A percentile compares a stretch with the other conserved stretches of the same genome.
Evolutionary conservation across 495 filamentous ascomycete genomes (phyloP).

Genomic region (Lepidopterella palustris): DNA sequence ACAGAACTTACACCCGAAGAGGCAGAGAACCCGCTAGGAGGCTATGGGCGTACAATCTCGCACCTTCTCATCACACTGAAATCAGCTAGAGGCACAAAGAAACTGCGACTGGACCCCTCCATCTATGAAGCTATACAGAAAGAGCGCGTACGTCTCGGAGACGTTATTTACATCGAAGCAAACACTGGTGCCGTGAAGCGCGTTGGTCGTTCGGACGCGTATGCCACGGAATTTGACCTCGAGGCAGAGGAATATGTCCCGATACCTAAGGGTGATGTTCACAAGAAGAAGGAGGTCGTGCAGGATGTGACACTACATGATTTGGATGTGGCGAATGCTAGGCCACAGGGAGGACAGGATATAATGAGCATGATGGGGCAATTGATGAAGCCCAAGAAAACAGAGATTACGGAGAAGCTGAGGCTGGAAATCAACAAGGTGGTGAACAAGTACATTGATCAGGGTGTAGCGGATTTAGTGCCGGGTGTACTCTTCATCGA

Average conservation of each 20-base stretch:
- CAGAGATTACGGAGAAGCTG: slow-evolving; percentile 95
- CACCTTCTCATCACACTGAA: slow-evolving; percentile 84
- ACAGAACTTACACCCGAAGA: slow-evolving; percentile 92
- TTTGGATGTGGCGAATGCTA: slow-evolving; percentile 89
- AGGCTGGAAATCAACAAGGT: slow-evolving; percentile 96
- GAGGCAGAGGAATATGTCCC: slow-evolving; percentile 98
- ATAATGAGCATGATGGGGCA: slow-evolving; percentile 99
- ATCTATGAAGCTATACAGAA: slow-evolving; percentile 99
- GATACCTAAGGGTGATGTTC: slow-evolving; percentile 95
- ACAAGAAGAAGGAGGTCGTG: slow-evolving; percentile 99
- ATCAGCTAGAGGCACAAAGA: slow-evolving; percentile 91
- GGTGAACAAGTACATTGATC: slow-evolving; percentile 95
- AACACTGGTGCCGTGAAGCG: slow-evolving; percentile 97
- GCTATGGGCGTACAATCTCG: slow-evolving; percentile 90
- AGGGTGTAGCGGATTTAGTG: slow-evolving; percentile 94
- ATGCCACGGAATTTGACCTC: slow-evolving; percentile 95
- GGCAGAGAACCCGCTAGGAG: slow-evolving; percentile 94
- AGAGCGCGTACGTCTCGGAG: slow-evolving; percentile 89
- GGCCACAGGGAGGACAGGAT: slow-evolving; percentile 92
- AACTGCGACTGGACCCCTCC: slow-evolving; percentile 88
- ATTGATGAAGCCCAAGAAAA: slow-evolving; percentile 98
- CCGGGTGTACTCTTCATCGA: slow-evolving; percentile 98
- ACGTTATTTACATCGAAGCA: slow-evolving; percentile 98
- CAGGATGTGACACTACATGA: slow-evolving; percentile 97
- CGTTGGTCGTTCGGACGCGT: slow-evolving; percentile 90